These are phyloP conservation scores for Neurospora terricola DNA, from an alignment of 495 filamentous ascomycete genomes.

Conservation along the genomic window DNA sequence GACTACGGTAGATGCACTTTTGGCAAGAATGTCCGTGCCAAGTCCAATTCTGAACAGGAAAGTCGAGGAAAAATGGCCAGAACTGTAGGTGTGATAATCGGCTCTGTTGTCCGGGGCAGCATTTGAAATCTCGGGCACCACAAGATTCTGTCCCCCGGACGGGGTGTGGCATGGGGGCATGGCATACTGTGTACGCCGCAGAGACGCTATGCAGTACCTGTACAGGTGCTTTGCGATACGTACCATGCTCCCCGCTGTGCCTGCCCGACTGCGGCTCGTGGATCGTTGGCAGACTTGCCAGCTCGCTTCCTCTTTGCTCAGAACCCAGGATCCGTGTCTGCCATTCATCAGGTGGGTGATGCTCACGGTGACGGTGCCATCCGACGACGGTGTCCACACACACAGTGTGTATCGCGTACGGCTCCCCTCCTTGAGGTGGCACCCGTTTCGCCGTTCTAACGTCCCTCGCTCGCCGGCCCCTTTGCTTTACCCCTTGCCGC, in stretches of 20 bases:
- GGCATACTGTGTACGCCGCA: not conserved
- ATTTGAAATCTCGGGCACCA: not conserved
- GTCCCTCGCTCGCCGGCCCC: not conserved
- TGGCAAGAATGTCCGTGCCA: not conserved
- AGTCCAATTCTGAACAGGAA: not conserved
- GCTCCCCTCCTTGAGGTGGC: not conserved
- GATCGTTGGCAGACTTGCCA: not conserved
- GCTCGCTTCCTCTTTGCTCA: not conserved
- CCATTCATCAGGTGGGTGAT: not conserved
- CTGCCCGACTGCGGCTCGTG: not conserved
- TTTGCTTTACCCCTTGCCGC: not conserved
- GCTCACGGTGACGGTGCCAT: not conserved
- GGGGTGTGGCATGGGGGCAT: not conserved
- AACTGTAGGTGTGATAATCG: not conserved
- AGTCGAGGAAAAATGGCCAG: not conserved
- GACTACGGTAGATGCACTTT: not conserved
- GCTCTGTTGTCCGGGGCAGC: not conserved
- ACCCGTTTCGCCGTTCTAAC: not conserved
- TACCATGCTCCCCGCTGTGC: not conserved
- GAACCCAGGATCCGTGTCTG: not conserved
- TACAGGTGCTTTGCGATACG: not conserved
- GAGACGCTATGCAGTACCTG: not conserved
- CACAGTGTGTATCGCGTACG: not conserved
- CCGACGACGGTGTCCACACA: not conserved
- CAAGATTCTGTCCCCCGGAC: not conserved